Evolutionary conservation across 2,329 filamentous ascomycete species (phyloP).

Genomic region (Plenodomus tracheiphilus): DNA sequence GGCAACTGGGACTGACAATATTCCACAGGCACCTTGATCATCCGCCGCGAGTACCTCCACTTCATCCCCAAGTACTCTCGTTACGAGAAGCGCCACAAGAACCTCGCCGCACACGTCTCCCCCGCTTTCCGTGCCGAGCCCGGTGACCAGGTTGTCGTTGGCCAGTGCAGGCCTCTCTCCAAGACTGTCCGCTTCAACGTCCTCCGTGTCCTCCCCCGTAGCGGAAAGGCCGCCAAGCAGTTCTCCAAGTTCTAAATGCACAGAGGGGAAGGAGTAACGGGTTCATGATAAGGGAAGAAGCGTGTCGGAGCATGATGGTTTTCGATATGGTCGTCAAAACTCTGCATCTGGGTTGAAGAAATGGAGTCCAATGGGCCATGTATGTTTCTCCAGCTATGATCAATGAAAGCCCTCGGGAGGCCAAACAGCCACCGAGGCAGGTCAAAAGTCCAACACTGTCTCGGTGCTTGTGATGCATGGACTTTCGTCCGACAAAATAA

Average conservation of each 20-base stretch:
- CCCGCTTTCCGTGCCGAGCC: slow-evolving; percentile 99
- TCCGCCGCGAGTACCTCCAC: slow-evolving; percentile 99
- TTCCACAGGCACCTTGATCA: slow-evolving; percentile 73
- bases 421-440: slow-evolving; percentile 41
- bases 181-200: slow-evolving; percentile 99
- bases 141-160: slow-evolving; percentile 98
- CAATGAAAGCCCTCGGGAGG: slow-evolving; percentile 46
- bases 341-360: slow-evolving; percentile 47
- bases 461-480: slow-evolving; percentile 1
- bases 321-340: slow-evolving; percentile 40
- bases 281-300: slow-evolving; percentile 34
- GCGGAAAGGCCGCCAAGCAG: slow-evolving; percentile 94
- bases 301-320: slow-evolving; percentile 35
- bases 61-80: slow-evolving; percentile 99
- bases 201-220: slow-evolving; percentile 95
- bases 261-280: slow-evolving; percentile 31
- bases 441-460: slow-evolving; percentile 38
- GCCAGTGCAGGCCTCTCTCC: slow-evolving; percentile 98
- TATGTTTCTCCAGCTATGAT: slow-evolving; percentile 48
- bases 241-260: slow-evolving; percentile 94
- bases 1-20: slow-evolving; percentile 20
- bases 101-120: slow-evolving; percentile 97
- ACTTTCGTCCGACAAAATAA: no score
- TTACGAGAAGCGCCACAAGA: slow-evolving; percentile 99
- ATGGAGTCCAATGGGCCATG: slow-evolving; percentile 46